Base-by-base conservation (phyloP, 2,329 filamentous ascomycete genomes). In the Aspergillus eucalypticola region DNA sequence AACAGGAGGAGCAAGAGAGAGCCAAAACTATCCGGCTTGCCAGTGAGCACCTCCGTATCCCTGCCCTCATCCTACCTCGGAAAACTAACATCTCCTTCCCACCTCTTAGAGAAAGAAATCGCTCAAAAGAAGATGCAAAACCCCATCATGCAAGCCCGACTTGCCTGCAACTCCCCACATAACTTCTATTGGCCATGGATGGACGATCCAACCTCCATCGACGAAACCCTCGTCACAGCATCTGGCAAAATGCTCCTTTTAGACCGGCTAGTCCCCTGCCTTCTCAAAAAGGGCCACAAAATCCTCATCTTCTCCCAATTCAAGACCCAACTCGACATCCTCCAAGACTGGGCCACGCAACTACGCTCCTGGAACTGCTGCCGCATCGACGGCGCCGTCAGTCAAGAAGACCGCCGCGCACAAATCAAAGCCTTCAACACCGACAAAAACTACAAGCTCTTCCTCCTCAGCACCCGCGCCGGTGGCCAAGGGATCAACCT, bases 261-360 rank as follows among this genome's bases (percentile, higher is more conserved):
- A 0, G 95, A 99, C 73, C 87, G 92, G 0, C 83, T 99, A 0
- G 84, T 99, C 0, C 90, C 90, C 0, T 83, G 83, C 2, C 83
- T 99, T 0, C 89, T 99, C 60, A 66, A 80, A 0, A 83, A 86
- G 1, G 89, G 86, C 3, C 93, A 97, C 79, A 98, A 98, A 71
- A 89, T 98, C 27, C 85, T 99, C 49, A 92, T 99, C 54, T 99
- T 99, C 76, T 96, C 91, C 0, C 95, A 99, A 71, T 99, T 99
- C 79, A 96, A 93, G 60, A 96, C 90, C 0, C 93, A 96, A 64
- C 86, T 99, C 0, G 92, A 98, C 70, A 90, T 99, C 2, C 81
- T 99, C 0, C 87, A 96, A 64, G 90, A 94, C 58, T 99, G 96
- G 78, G 92, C 92, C 50, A 81, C 79, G 3, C 84, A 88, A n/a